Base-by-base conservation (phyloP, 139 green algal genomes). In the Eudorina sp. region DNA sequence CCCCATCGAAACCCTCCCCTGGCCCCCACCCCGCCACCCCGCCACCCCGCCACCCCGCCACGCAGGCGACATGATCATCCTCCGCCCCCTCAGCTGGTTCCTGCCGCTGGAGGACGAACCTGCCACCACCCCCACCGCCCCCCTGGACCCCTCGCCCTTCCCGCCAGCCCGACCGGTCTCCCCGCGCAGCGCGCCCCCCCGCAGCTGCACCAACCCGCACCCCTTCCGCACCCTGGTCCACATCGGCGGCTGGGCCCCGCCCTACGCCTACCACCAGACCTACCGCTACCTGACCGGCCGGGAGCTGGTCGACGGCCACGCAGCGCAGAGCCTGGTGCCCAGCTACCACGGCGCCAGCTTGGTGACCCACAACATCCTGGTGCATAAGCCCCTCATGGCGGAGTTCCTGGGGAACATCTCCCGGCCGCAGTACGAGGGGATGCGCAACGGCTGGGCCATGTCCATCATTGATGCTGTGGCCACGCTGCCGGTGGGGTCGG, bases 1-100 rank as follows among this genome's bases (percentile, higher is more conserved):
- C n/a, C n/a, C n/a, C n/a, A n/a, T n/a, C n/a, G n/a, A n/a, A n/a
- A n/a, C 48, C 48, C 48, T 9, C 48, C 48, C 48, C 48, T 9
- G 13, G 9, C 48, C 13, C 48, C 48, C 48, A 9, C 48, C 48
- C 9, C 48, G 23, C 60, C 60, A 23, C 19, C 29, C 11, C 60
- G 2, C 21, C 60, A 2, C 29, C 11, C 60, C 60, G 1, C 14
- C 25, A 1, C 60, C 25, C 60, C 14, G 25, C 21, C 60, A 40
- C 31, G 31, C 64, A 73, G 64, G 64, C 64, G 64, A 73, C 64
- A 73, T 73, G 64, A 73, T 73, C 5, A 18, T 31, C 25, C 64
- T 73, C 2, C 64, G 31, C 4, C 64, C 64, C 29, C 64, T 73
- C 4, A 73, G 31, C 64, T 73, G 64, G 64, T 73, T 73, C 64